Evolutionary conservation across 768 basidiomycete species (phyloP).

Genomic region (Melanogaster broomeanus): DNA sequence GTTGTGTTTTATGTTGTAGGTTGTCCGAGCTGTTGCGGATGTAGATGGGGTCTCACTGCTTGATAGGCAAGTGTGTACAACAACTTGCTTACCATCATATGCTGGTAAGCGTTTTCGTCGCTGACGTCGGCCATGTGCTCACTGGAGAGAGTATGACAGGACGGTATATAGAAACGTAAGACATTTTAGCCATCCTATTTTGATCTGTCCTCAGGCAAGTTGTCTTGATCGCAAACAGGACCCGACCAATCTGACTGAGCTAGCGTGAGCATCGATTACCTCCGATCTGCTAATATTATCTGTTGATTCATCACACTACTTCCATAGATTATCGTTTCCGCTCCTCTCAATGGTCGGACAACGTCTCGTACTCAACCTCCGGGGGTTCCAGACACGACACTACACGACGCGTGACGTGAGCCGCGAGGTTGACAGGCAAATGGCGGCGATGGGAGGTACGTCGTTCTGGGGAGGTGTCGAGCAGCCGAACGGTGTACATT

Average conservation of each 20-base stretch:
- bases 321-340: conserved; percentile 12
- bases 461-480: background rate
- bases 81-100: conserved; percentile 3
- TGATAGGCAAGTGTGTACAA: conserved; percentile 5
- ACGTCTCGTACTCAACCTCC: conserved; percentile 25
- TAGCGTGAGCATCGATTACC: background rate
- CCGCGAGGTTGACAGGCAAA: conserved; percentile 19
- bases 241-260: conserved; percentile 6
- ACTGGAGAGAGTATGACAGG: conserved; percentile 2
- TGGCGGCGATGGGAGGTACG: conserved; percentile 5
- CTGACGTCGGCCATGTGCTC: background rate
- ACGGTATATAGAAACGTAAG: conserved; percentile 4
- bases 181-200: background rate
- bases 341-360: conserved; percentile 18
- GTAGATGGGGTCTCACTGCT: background rate
- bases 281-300: background rate
- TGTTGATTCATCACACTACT: background rate
- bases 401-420: conserved; percentile 17
- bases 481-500: background rate
- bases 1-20: conserved; percentile 6
- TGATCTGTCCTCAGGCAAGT: background rate
- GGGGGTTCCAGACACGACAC: background rate
- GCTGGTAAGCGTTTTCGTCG: conserved; percentile 11
- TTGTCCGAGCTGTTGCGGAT: no score
- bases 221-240: conserved; percentile 2